Base-by-base conservation (phyloP, 2,329 filamentous ascomycete species). In the Dactylonectria macrodidyma region DNA sequence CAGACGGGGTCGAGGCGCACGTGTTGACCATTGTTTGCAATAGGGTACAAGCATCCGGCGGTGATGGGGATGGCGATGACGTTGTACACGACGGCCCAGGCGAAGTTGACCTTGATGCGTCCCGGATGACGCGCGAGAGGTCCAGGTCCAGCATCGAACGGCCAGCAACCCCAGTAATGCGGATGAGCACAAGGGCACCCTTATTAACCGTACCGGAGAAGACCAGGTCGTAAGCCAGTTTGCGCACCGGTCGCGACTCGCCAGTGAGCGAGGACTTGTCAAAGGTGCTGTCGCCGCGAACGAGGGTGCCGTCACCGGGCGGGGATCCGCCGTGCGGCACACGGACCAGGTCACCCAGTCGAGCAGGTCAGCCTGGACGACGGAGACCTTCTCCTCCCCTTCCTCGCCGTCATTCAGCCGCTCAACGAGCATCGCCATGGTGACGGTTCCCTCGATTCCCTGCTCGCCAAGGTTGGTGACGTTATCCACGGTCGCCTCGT, bases 231-330 rank as follows among this genome's bases (percentile, higher is more conserved):
- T 90, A 91, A 2, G 82, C 73, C 0, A 56, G 68, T 80, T 95
- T 95, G 74, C 85, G 86, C 61, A 95, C 88, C 0, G 87, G 87
- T 8, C 87, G 86, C 14, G 92, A 92, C 80, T 95, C 93, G 59
- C 93, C 93, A 2, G 95, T 98, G 67, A 98, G 85, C 68, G 94
- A 97, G 12, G 94, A 95, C 79, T 98, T 95, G 76, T 98, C 94
- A 75, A 98, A 97, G 58, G 84, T 87, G 52, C 89, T 90, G 57
- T 89, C 86, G 3, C 89, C 91, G 68, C 87, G 79, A 69, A 90
- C 82, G 70, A 97, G 72, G 66, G 87, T 80, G 8, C 95, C 95
- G 78, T 98, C 95, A 5, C 92, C 94, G 1, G 95, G 93, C 0
- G 95, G 95, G 1, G 95, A 97, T 1, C 89, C 88, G 3, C 95